Evolutionary conservation across 768 basidiomycete species (phyloP).

Genomic region (Amanita exitialis): DNA sequence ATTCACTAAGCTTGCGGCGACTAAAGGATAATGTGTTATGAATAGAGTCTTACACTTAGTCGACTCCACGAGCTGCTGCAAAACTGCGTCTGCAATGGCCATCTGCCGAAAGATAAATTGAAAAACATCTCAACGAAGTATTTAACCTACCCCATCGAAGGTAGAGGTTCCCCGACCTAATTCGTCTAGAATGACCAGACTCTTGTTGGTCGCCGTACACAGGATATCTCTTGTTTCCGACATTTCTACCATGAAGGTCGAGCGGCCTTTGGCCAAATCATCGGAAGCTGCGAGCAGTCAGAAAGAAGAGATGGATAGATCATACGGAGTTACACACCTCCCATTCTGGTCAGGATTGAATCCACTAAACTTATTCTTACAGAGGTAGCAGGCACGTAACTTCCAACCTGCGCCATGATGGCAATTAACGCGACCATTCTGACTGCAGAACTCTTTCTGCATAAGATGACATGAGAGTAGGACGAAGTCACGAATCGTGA

Average conservation of each 20-base stretch:
- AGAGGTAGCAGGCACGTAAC: conserved; percentile 76
- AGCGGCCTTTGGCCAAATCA: conserved; percentile 76
- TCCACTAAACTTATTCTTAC: conserved; percentile 77
- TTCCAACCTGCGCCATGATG: conserved; percentile 88
- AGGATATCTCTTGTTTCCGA: conserved; percentile 89
- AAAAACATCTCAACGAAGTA: conserved; percentile 3
- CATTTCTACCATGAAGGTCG: conserved; percentile 98
- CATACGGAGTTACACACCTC: conserved; percentile 36
- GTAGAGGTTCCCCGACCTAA: conserved; percentile 89
- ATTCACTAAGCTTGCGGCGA: conserved; percentile 59
- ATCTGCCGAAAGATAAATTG: conserved; percentile 33
- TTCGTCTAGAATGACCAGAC: conserved; percentile 86
- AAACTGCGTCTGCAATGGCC: conserved; percentile 78
- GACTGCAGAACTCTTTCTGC: conserved; percentile 76
- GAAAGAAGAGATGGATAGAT: conserved; percentile 4
- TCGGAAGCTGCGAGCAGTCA: conserved; percentile 54
- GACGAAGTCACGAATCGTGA: background rate
- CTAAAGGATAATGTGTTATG: conserved; percentile 89
- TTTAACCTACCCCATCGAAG: conserved; percentile 65
- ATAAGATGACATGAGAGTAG: background rate
- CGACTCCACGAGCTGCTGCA: conserved; percentile 55
- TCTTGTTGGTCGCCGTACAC: conserved; percentile 58
- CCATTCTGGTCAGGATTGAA: conserved; percentile 83
- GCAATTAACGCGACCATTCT: conserved; percentile 70
- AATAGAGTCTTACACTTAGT: conserved; percentile 72